These are phyloP conservation scores for Carex scoparia DNA, from an alignment of 176 grass and related monocot species.

Conservation along the genomic window DNA sequence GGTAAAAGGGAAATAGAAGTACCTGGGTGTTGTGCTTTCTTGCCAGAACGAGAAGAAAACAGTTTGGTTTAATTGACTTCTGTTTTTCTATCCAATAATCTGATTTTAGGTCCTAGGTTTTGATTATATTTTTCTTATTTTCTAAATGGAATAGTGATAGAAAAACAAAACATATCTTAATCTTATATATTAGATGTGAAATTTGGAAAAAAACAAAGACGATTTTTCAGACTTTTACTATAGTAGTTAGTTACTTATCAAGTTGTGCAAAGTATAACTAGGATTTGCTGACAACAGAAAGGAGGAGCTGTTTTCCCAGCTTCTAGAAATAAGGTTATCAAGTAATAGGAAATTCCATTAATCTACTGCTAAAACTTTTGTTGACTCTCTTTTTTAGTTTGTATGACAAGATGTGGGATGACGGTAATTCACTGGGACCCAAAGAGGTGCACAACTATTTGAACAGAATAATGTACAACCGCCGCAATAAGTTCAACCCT, in stretches of 20 bases:
- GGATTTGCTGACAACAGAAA: constrained; percentile 1
- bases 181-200: not conserved
- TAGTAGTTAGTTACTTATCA: not conserved
- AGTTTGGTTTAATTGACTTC: not conserved
- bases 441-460: constrained; percentile 93
- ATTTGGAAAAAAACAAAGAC: not conserved
- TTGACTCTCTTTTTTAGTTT: constrained; percentile 37
- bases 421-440: constrained; percentile 95
- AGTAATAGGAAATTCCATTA: constrained; percentile 8
- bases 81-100: not conserved
- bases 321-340: not conserved
- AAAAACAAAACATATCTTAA: not conserved
- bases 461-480: constrained; percentile 89
- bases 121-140: not conserved
- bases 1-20: not conserved
- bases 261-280: not conserved
- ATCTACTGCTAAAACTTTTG: not conserved
- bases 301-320: not conserved
- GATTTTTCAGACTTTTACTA: not conserved
- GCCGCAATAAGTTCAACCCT: constrained; percentile 96
- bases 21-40: not conserved
- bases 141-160: not conserved
- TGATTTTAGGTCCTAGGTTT: not conserved
- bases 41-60: not conserved
- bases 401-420: constrained; percentile 99